phyloP scores from a whole-genome alignment of 1,284 basidiomycete genomes.

The Stygiomarasmius scandens region DNA sequence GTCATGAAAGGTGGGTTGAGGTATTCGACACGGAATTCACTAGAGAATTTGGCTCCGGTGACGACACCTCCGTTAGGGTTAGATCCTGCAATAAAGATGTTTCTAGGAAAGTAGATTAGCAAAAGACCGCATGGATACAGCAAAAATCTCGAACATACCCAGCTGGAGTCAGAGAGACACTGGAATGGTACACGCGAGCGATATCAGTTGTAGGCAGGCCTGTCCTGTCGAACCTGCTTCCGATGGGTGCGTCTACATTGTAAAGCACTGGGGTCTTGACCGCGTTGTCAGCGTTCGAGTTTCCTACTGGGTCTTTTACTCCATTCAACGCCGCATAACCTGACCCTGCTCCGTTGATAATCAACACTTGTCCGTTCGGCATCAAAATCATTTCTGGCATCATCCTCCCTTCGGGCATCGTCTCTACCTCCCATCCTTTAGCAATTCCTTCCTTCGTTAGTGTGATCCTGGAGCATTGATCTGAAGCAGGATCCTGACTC shows the following conservation, averaged over 20 bases:
- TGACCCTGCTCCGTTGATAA: slow-evolving; percentile 47
- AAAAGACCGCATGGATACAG: neutral
- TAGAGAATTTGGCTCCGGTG: slow-evolving; percentile 37
- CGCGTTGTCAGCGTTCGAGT: slow-evolving; percentile 51
- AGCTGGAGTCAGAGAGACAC: slow-evolving; percentile 40
- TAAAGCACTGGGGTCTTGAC: slow-evolving; percentile 52
- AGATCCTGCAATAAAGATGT: slow-evolving; percentile 51
- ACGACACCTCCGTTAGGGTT: slow-evolving; percentile 47
- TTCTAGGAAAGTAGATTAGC: slow-evolving; percentile 18
- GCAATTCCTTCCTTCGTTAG: slow-evolving; percentile 40
- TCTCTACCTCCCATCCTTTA: slow-evolving; percentile 41
- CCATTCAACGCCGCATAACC: slow-evolving; percentile 54
- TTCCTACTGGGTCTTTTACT: slow-evolving; percentile 33
- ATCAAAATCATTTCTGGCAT: slow-evolving; percentile 55
- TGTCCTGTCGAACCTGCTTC: slow-evolving; percentile 46
- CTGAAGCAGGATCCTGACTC: slow-evolving; percentile 43
- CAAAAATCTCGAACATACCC: slow-evolving; percentile 24
- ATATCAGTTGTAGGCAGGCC: slow-evolving; percentile 50
- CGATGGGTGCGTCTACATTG: slow-evolving; percentile 47
- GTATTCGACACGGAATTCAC: slow-evolving; percentile 52
- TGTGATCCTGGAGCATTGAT: slow-evolving; percentile 45
- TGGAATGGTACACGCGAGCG: slow-evolving; percentile 48
- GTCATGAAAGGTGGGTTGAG: slow-evolving; percentile 49
- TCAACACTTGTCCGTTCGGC: slow-evolving; percentile 54
- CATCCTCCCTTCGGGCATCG: slow-evolving; percentile 40